Base-by-base conservation (phyloP, 768 basidiomycete species). In the Clitopilus passeckerianus region DNA sequence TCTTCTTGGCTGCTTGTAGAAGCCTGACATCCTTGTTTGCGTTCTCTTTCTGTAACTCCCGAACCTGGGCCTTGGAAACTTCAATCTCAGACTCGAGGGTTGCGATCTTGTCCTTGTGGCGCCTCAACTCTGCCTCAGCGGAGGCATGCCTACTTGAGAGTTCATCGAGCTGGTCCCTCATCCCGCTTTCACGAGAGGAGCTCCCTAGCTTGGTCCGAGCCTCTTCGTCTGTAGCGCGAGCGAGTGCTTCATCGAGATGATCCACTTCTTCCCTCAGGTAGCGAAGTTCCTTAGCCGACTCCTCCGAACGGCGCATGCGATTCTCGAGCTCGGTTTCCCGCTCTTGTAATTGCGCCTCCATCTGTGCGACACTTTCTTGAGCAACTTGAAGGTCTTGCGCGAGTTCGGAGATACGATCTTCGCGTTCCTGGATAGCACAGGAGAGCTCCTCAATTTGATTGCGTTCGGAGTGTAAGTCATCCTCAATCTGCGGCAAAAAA, bases 11-110 rank as follows among this genome's bases (percentile, higher is more conserved):
- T 56, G 92, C 71, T 65, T 90, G 87, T 14, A 85, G 75, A 43
- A 95, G 80, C 68, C 87, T 89, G 35, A 95, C 80, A 62, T 95
- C 94, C 74, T 88, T 90, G 59, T 87, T 86, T 10, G 93, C 90
- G 66, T 90, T 93, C 67, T 91, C 89, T 64, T 89, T 84, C 70
- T 92, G 85, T 57, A 95, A 72, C 15, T 81, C 79, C 59, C 89
- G 88, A 16, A 91, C 76, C 58, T 89, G 87, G 57, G 77, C 70
- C 56, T 85, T 77, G 50, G 90, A 70, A 14, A 78, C 74, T 59
- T 87, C 85, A 7, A 86, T 71, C 64, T 91, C 90, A 18, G 79
- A 80, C 58, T 80, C 77, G 61, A 88, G 71, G 9, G 74, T 73
- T 15, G 62, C 67, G 12, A 85, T 72, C 12, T 83, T 77, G 53